Conservation (phyloP, 2,329 filamentous ascomycete species). For the Phaeosphaeria sp. region DNA sequence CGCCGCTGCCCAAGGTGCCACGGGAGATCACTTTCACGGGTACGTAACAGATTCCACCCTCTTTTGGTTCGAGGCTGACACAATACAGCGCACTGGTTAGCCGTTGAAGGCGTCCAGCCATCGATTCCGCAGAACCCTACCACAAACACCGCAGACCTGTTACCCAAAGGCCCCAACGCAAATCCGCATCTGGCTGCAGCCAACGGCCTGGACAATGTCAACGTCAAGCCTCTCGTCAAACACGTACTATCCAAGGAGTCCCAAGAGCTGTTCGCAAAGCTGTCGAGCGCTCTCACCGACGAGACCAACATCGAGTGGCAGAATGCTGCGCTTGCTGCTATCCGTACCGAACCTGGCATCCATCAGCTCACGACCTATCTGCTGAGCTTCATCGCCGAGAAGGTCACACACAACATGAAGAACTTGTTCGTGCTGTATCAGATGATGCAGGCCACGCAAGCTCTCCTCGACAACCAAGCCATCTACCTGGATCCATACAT, state of each 20-base stretch:
- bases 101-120: conserved; percentile 95
- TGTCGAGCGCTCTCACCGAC: conserved; percentile 86
- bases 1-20: conserved; percentile 91
- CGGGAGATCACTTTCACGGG: conserved; percentile 91
- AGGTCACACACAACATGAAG: conserved; percentile 92
- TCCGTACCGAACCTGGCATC: conserved; percentile 87
- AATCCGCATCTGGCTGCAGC: conserved; percentile 85
- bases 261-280: conserved; percentile 95
- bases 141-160: conserved; percentile 82
- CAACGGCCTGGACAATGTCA: conserved; percentile 81
- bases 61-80: conserved; percentile 12
- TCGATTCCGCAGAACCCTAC: conserved; percentile 97
- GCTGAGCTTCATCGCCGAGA: conserved; percentile 92
- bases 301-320: conserved; percentile 87
- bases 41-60: conserved; percentile 49
- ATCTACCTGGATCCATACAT: conserved; percentile 78
- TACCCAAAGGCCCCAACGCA: conserved; percentile 87
- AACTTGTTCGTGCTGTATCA: conserved; percentile 87
- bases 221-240: conserved; percentile 90
- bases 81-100: conserved; percentile 85
- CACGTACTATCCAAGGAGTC: conserved; percentile 96
- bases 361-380: conserved; percentile 98
- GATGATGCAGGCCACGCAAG: conserved; percentile 89
- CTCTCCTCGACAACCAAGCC: conserved; percentile 81
- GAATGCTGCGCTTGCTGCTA: conserved; percentile 82